phyloP scores from a whole-genome alignment of 2,329 filamentous ascomycete species.

The Phialophora verrucosa region DNA sequence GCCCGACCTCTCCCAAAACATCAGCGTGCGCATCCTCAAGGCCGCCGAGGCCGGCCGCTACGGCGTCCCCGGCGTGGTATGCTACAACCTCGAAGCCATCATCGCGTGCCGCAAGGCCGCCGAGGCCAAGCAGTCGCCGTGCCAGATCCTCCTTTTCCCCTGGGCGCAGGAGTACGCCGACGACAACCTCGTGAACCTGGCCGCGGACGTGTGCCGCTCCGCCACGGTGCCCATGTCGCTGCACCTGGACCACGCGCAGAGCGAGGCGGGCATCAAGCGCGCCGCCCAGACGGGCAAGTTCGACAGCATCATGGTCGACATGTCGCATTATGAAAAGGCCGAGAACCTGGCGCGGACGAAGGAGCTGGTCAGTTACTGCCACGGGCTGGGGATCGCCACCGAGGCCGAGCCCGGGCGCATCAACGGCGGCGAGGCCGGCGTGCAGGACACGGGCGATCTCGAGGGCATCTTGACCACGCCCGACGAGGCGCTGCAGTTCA shows the following conservation, averaged over 20 bases:
- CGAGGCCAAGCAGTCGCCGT: constrained; percentile 68
- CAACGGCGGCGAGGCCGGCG: constrained; percentile 75
- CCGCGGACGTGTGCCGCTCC: constrained; percentile 61
- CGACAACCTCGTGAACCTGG: constrained; percentile 60
- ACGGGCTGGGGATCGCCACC: constrained; percentile 68
- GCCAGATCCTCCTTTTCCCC: constrained; percentile 75
- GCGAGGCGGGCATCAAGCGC: constrained; percentile 64
- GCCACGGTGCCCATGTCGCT: constrained; percentile 66
- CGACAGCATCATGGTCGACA: constrained; percentile 78
- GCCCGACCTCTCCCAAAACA: constrained; percentile 39
- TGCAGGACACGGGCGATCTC: constrained; percentile 69
- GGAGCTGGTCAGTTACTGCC: constrained; percentile 67
- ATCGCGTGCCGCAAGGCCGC: constrained; percentile 71
- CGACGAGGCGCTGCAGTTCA: constrained; percentile 72
- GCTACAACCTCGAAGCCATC: constrained; percentile 73
- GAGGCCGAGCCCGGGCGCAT: constrained; percentile 75
- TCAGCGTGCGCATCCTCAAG: constrained; percentile 41
- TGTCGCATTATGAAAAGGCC: constrained; percentile 73
- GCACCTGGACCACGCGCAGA: constrained; percentile 71
- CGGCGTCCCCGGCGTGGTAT: constrained; percentile 37
- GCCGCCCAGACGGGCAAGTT: constrained; percentile 65
- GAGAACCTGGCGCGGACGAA: constrained; percentile 71
- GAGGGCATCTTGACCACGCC: constrained; percentile 70
- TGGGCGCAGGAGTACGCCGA: constrained; percentile 73
- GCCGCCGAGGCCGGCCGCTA: constrained; percentile 41